Evolutionary conservation across 345 rosid genomes (phyloP).

Genomic region (Physaria fendleri): DNA sequence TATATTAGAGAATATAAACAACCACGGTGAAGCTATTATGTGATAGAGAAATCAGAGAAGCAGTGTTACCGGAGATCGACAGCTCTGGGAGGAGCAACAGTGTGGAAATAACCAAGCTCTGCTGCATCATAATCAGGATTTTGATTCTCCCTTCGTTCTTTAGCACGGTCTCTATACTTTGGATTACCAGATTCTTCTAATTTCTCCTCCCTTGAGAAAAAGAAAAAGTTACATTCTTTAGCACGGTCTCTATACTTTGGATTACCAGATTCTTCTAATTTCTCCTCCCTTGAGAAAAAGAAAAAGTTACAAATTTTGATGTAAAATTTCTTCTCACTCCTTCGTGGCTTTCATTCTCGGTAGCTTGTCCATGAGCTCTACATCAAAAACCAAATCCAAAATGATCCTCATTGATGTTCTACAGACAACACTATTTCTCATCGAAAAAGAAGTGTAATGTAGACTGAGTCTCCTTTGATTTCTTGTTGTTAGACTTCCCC

Average conservation of each 20-base stretch:
- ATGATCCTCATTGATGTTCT: background rate
- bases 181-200: conserved; percentile 70
- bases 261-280: conserved; percentile 67
- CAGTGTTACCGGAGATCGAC: conserved; percentile 52
- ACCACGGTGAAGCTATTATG: too few relatives aligned
- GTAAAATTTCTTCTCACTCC: too few relatives aligned
- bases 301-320: conserved; percentile 19
- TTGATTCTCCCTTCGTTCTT: conserved; percentile 94
- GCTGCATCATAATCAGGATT: conserved; percentile 89
- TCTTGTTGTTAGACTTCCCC: conserved; percentile 40
- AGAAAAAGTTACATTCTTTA: conserved; percentile 48
- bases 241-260: conserved; percentile 92
- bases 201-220: conserved; percentile 79
- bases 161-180: conserved; percentile 88
- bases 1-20: background rate
- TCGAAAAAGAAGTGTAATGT: conserved; percentile 56
- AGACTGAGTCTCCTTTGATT: conserved; percentile 45
- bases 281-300: conserved; percentile 70
- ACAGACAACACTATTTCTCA: conserved; percentile 30
- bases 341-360: too few relatives aligned
- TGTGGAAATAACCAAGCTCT: conserved; percentile 83
- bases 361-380: too few relatives aligned
- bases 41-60: background rate
- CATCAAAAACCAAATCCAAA: background rate
- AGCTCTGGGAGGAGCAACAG: conserved; percentile 93